Conservation (phyloP, 2,329 filamentous ascomycete genomes). For the Fusarium sulawesiense region DNA sequence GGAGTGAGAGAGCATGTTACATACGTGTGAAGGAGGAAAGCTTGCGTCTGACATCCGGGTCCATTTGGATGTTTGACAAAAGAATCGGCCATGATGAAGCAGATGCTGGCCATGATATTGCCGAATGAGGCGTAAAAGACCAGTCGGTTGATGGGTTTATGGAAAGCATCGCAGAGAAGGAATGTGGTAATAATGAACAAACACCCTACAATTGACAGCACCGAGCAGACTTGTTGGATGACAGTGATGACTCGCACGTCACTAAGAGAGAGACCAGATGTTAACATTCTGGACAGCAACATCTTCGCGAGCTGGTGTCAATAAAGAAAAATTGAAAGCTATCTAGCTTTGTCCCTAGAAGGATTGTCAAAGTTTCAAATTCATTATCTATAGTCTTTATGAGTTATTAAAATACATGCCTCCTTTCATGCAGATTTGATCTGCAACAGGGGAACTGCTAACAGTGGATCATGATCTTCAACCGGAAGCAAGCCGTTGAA, state of each 20-base stretch:
- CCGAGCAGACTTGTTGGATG: constrained; percentile 15
- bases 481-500: background rate
- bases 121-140: constrained; percentile 12
- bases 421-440: constrained; percentile 3
- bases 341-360: background rate
- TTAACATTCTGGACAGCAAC: background rate
- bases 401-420: background rate
- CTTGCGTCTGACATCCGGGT: constrained; percentile 5
- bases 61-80: background rate
- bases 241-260: constrained; percentile 13
- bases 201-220: constrained; percentile 2
- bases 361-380: accelerated
- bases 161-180: constrained; percentile 2
- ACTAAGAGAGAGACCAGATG: background rate
- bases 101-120: constrained; percentile 15
- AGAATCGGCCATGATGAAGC: constrained; percentile 15
- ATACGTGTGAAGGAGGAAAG: constrained; percentile 1
- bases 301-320: background rate
- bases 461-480: background rate
- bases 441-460: background rate
- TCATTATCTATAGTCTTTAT: accelerated
- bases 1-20: accelerated
- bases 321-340: too few species aligned
- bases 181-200: constrained; percentile 8
- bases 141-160: background rate